These are phyloP conservation scores for Euryodendron excelsum DNA, from an alignment of 148 eudicot species.

Conservation along the genomic window DNA sequence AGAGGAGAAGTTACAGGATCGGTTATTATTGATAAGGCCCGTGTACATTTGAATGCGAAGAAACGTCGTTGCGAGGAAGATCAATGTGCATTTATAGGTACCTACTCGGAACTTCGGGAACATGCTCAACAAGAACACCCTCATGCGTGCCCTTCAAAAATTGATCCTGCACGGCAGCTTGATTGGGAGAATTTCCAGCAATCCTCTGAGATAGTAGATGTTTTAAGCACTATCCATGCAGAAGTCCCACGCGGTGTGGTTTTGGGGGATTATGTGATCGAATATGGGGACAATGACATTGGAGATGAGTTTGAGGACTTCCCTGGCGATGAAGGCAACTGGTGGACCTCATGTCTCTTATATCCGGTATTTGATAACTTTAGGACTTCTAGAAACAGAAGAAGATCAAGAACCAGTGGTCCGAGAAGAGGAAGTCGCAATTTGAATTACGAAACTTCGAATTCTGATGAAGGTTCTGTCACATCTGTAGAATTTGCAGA, in stretches of 20 bases:
- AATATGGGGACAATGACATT: constrained; percentile 85
- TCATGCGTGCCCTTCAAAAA: constrained; percentile 73
- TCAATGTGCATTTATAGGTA: constrained; percentile 62
- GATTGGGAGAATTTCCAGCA: constrained; percentile 98
- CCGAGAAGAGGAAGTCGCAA: constrained; percentile 68
- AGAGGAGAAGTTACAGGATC: constrained; percentile 92
- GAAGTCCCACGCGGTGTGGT: constrained; percentile 95
- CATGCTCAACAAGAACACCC: constrained; percentile 87
- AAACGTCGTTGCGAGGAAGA: constrained; percentile 72
- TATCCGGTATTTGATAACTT: constrained; percentile 90
- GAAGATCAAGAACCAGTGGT: constrained; percentile 61
- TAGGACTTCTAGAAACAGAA: constrained; percentile 74
- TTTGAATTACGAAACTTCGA: constrained; percentile 64
- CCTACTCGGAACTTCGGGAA: constrained; percentile 69
- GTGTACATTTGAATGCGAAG: constrained; percentile 61
- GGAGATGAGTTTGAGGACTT: constrained; percentile 88
- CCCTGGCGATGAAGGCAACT: constrained; percentile 79
- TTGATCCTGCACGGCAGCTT: constrained; percentile 84
- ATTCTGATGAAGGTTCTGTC: constrained; percentile 94
- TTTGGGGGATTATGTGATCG: constrained; percentile 94
- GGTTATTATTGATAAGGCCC: constrained; percentile 54
- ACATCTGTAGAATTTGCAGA: constrained; percentile 71
- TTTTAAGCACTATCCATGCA: constrained; percentile 88
- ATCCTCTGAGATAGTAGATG: constrained; percentile 89
- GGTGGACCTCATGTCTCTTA: constrained; percentile 96